These are phyloP conservation scores for Lolium rigidum DNA, from an alignment of 176 grass and related monocot genomes.

Conservation along the genomic window DNA sequence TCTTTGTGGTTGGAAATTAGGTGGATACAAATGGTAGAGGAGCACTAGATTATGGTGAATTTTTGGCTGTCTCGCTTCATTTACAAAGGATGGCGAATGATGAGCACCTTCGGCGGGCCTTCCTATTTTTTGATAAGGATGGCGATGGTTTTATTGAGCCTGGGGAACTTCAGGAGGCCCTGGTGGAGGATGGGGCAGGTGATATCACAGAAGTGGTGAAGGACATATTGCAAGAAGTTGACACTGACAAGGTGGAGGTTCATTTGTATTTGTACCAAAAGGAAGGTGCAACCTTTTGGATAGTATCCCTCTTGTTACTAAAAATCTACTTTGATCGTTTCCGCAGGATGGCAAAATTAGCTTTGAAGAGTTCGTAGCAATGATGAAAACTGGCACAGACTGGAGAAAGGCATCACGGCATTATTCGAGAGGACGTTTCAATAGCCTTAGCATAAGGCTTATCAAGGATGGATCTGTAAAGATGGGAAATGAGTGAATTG, in stretches of 20 bases:
- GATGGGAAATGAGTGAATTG: constrained; percentile 60
- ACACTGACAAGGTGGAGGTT: constrained; percentile 78
- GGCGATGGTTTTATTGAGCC: constrained; percentile 83
- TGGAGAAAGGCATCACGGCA: constrained; percentile 89
- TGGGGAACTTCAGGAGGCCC: constrained; percentile 72
- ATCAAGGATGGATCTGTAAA: constrained; percentile 85
- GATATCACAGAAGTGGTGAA: constrained; percentile 73
- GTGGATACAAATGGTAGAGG: constrained; percentile 77
- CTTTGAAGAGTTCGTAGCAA: constrained; percentile 79
- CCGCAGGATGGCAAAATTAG: constrained; percentile 87
- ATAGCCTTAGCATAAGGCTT: constrained; percentile 78
- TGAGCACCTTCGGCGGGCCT: constrained; percentile 80
- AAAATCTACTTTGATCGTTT: background rate
- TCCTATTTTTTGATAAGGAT: constrained; percentile 82
- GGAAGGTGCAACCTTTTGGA: background rate
- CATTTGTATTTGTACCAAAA: background rate
- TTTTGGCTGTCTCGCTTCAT: constrained; percentile 87
- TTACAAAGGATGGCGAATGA: constrained; percentile 89
- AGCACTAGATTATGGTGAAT: constrained; percentile 84
- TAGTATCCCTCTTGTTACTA: background rate
- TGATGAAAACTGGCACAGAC: constrained; percentile 95
- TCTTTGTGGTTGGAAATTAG: constrained; percentile 45
- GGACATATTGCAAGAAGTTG: constrained; percentile 83
- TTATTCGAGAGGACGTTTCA: constrained; percentile 88
- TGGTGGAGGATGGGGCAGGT: constrained; percentile 59